Conservation (phyloP, 257 asterid species). For the Thymus quinquecostatus region DNA sequence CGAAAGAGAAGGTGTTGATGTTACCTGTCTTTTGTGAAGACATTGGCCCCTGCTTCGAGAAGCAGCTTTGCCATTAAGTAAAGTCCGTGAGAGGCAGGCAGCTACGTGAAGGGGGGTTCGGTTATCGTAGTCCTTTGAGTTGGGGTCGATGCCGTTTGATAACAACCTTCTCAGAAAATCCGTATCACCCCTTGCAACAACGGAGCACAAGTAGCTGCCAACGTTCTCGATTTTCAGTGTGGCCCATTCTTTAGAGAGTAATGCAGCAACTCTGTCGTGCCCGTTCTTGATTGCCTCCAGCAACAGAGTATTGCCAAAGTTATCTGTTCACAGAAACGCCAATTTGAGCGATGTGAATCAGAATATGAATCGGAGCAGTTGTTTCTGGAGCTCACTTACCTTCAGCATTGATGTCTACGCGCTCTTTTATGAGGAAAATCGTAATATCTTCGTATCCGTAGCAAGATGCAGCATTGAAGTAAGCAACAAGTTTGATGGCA, state of each 20-base stretch:
- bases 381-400: constrained; percentile 45
- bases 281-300: constrained; percentile 82
- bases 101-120: constrained; percentile 91
- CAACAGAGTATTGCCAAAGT: constrained; percentile 77
- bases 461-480: constrained; percentile 66
- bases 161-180: constrained; percentile 72
- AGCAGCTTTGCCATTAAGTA: constrained; percentile 76
- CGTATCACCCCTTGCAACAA: constrained; percentile 76
- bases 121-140: constrained; percentile 69
- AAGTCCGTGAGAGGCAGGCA: constrained; percentile 65
- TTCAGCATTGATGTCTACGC: constrained; percentile 57
- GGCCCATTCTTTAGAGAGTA: constrained; percentile 76
- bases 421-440: constrained; percentile 69
- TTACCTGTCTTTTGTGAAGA: constrained; percentile 79
- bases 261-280: constrained; percentile 67
- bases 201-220: constrained; percentile 72
- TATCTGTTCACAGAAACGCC: constrained; percentile 47
- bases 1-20: not conserved
- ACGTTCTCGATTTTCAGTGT: constrained; percentile 54
- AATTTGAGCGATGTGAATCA: not conserved
- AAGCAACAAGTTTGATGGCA: not conserved
- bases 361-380: not conserved
- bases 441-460: constrained; percentile 86
- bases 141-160: constrained; percentile 72
- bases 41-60: constrained; percentile 89